Evolutionary conservation across 371 early-diverging fungal genomes (phyloP).

Genomic region (Mucor indicus): DNA sequence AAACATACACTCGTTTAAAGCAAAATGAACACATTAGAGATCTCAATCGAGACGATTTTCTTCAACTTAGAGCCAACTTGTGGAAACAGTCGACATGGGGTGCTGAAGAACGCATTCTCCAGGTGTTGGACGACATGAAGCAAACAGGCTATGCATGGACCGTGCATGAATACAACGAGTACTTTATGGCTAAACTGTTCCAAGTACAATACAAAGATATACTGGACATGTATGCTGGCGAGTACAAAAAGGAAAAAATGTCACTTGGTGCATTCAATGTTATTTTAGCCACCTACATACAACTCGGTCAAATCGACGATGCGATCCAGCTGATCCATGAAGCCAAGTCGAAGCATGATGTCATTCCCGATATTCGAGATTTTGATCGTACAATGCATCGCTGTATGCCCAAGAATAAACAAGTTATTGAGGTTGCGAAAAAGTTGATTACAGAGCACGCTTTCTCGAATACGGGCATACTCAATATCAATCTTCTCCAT

Average conservation of each 20-base stretch:
- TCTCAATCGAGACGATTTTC: slow-evolving; percentile 30
- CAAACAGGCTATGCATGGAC: slow-evolving; percentile 29
- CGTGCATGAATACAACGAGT: slow-evolving; percentile 38
- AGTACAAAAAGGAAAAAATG: slow-evolving; percentile 7
- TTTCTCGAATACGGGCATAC: slow-evolving; percentile 14
- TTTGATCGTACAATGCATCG: slow-evolving; percentile 40
- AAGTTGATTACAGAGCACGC: slow-evolving; percentile 24
- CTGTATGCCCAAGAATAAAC: slow-evolving; percentile 29
- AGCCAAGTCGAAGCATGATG: slow-evolving; percentile 11
- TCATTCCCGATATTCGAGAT: slow-evolving; percentile 31
- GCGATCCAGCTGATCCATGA: slow-evolving; percentile 30
- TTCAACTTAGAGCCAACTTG: slow-evolving; percentile 23
- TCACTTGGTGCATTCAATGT: slow-evolving; percentile 38
- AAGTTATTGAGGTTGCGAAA: slow-evolving; percentile 20
- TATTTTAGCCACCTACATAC: slow-evolving; percentile 40
- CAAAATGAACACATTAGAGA: too few species aligned
- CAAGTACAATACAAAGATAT: slow-evolving; percentile 37
- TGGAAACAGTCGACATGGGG: slow-evolving; percentile 35
- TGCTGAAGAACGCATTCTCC: slow-evolving; percentile 30
- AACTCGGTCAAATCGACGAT: slow-evolving; percentile 21
- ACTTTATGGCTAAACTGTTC: slow-evolving; percentile 37
- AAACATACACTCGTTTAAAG: too few species aligned
- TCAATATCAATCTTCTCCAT: slow-evolving; percentile 32
- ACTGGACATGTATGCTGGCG: slow-evolving; percentile 18
- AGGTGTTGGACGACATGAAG: slow-evolving; percentile 38